Conservation (phyloP, 2,329 filamentous ascomycete species). For the Fusarium lyarnte region DNA sequence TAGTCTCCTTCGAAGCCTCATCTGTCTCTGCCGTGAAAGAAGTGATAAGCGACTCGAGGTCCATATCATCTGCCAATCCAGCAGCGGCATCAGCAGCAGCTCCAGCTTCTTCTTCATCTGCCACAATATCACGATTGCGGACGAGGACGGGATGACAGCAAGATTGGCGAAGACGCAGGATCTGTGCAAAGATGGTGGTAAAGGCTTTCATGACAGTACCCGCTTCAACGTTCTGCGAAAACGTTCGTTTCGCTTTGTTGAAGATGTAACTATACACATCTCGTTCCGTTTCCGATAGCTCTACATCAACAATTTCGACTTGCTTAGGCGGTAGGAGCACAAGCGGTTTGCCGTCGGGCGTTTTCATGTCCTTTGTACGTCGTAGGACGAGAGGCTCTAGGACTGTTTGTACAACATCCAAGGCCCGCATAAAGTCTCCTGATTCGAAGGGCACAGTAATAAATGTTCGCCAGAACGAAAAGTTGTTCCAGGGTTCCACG, state of each 20-base stretch:
- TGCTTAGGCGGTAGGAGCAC: slow-evolving; percentile 84
- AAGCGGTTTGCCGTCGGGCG: slow-evolving; percentile 77
- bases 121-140: slow-evolving; percentile 82
- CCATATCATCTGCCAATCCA: slow-evolving; percentile 94
- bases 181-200: slow-evolving; percentile 97
- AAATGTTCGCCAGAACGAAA: slow-evolving; percentile 99
- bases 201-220: slow-evolving; percentile 95
- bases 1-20: slow-evolving; percentile 68
- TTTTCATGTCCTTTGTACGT: slow-evolving; percentile 98
- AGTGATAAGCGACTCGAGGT: slow-evolving; percentile 84
- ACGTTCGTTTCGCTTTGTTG: slow-evolving; percentile 81
- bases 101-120: slow-evolving; percentile 87
- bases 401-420: slow-evolving; percentile 97
- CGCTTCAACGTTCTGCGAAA: slow-evolving; percentile 86
- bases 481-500: slow-evolving; percentile 98
- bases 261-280: slow-evolving; percentile 95
- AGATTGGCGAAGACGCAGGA: slow-evolving; percentile 88
- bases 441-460: slow-evolving; percentile 98
- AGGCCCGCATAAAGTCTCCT: slow-evolving; percentile 89
- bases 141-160: slow-evolving; percentile 95
- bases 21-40: slow-evolving; percentile 79
- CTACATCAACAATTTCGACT: slow-evolving; percentile 86
- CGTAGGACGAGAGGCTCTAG: slow-evolving; percentile 94
- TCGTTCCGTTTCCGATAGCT: slow-evolving; percentile 84
- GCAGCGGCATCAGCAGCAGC: slow-evolving; percentile 78